phyloP scores from a whole-genome alignment of 306 rosid genomes.

The Citrullus colocynthis region DNA sequence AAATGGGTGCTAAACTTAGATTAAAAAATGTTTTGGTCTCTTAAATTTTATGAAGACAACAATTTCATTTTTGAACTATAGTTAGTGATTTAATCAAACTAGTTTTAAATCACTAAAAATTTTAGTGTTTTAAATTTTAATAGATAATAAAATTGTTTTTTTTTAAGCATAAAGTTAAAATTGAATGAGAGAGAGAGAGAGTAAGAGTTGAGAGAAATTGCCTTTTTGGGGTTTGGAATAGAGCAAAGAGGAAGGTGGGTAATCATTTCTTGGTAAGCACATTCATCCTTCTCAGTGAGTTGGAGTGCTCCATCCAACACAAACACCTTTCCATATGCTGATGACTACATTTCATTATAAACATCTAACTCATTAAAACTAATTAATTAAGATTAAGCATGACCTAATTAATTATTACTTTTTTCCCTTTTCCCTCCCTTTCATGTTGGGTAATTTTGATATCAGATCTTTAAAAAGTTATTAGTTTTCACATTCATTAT shows the following conservation, averaged over 20 bases:
- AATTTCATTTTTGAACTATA: too few species aligned
- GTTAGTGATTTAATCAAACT: too few species aligned
- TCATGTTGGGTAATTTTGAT: neutral
- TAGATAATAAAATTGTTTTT: too few species aligned
- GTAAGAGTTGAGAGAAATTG: neutral
- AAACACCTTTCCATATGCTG: constrained; percentile 45
- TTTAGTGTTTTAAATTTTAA: too few species aligned
- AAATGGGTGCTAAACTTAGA: too few species aligned
- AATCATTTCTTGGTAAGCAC: constrained; percentile 68
- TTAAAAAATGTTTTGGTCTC: too few species aligned
- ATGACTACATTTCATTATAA: constrained; percentile 23
- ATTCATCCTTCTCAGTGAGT: constrained; percentile 57
- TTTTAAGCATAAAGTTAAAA: too few species aligned
- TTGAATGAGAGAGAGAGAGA: too few species aligned
- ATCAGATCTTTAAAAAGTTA: neutral
- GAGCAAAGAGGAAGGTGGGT: constrained; percentile 70
- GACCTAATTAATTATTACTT: neutral
- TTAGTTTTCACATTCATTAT: neutral
- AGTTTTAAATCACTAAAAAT: too few species aligned
- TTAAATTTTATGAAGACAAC: too few species aligned
- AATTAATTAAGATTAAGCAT: neutral
- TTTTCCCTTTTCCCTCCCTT: neutral
- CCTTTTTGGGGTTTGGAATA: constrained; percentile 57
- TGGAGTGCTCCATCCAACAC: constrained; percentile 53
- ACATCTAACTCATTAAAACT: neutral